phyloP scores from a whole-genome alignment of 805 yeast genomes.

The Candida chilensis region DNA sequence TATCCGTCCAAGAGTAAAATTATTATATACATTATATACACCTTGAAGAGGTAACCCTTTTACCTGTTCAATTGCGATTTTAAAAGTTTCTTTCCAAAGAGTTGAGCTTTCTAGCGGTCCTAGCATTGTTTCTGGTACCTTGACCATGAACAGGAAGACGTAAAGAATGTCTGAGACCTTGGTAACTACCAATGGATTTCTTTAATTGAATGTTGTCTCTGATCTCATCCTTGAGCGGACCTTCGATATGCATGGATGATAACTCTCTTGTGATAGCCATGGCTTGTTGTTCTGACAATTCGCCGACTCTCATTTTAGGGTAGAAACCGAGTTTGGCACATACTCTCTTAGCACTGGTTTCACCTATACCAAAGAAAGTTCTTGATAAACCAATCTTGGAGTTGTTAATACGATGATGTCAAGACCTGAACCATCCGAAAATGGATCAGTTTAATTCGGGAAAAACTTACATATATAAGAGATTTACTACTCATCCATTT shows the following conservation, averaged over 20 bases:
- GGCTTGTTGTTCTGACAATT: conserved; percentile 79
- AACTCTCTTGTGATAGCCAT: conserved; percentile 84
- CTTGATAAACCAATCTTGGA: conserved; percentile 57
- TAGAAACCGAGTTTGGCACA: conserved; percentile 88
- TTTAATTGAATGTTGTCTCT: conserved; percentile 73
- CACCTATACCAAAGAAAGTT: conserved; percentile 85
- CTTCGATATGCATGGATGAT: conserved; percentile 75
- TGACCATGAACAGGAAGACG: conserved; percentile 72
- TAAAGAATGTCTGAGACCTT: conserved; percentile 83
- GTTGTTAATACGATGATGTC: not conserved
- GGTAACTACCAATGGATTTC: conserved; percentile 74
- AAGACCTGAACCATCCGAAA: not conserved
- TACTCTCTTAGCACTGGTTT: conserved; percentile 56
- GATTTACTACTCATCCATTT: conserved; percentile 37
- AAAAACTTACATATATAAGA: conserved; percentile 15
- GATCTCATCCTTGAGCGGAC: conserved; percentile 63
- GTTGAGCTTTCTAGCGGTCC: conserved; percentile 83
- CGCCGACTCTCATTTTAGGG: conserved; percentile 92
- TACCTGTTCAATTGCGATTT: too few relatives aligned
- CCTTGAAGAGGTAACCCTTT: too few relatives aligned
- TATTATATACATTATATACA: too few relatives aligned
- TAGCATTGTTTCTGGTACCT: conserved; percentile 83
- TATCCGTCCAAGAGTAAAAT: too few relatives aligned
- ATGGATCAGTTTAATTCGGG: not conserved
- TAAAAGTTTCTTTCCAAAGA: conserved; percentile 49